Evolutionary conservation across 73 alveolate species (phyloP).

Genomic region (Paramecium sexaurelia): DNA sequence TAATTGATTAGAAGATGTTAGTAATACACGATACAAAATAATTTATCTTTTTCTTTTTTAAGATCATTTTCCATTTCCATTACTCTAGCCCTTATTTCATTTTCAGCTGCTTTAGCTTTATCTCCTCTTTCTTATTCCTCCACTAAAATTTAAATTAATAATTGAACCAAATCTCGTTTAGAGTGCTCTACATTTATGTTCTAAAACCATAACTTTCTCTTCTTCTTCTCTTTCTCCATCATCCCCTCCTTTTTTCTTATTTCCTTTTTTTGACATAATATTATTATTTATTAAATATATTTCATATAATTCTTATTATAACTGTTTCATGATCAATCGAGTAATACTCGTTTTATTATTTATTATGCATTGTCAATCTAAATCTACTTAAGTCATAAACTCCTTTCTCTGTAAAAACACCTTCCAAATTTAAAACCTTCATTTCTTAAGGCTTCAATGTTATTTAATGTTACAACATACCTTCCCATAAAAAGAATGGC

Average conservation of each 20-base stretch:
- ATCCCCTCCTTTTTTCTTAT: conserved; percentile 47
- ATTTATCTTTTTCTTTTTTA: conserved; percentile 74
- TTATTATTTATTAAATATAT: conserved; percentile 13
- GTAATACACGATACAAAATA: conserved; percentile 62
- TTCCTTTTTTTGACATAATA: conserved; percentile 12
- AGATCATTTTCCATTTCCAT: conserved; percentile 76
- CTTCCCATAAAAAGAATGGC: conserved; percentile 48
- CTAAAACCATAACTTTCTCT: conserved; percentile 36
- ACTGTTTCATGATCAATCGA: conserved; percentile 51
- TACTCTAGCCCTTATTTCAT: conserved; percentile 76
- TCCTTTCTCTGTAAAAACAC: conserved; percentile 27
- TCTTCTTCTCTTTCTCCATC: conserved; percentile 61
- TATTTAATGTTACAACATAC: neutral
- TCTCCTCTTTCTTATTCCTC: conserved; percentile 76
- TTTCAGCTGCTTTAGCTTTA: conserved; percentile 82
- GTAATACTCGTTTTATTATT: conserved; percentile 27
- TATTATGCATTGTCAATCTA: neutral
- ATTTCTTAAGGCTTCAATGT: neutral
- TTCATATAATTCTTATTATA: conserved; percentile 13
- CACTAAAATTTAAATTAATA: neutral
- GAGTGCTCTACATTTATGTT: conserved; percentile 53
- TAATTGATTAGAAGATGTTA: neutral
- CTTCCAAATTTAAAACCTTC: neutral
- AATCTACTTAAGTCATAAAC: conserved; percentile 48
- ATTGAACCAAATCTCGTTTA: conserved; percentile 33